These are phyloP conservation scores for Colletotrichum echinochloae DNA, from an alignment of 2,329 filamentous ascomycete species.

Conservation along the genomic window DNA sequence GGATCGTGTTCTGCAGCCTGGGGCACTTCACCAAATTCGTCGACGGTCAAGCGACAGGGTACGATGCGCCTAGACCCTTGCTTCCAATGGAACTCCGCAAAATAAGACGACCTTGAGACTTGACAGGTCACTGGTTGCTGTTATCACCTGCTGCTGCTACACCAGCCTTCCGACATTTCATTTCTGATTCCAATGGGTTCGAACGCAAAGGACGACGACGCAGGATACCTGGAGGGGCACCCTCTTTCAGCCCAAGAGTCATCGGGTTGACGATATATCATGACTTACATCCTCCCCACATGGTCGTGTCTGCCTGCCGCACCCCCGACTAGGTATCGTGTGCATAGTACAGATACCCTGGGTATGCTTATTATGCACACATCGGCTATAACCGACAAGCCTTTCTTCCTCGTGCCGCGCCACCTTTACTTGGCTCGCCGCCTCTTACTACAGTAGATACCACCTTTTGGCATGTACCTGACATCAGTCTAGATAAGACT, in stretches of 20 bases:
- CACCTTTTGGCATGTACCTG: constrained; percentile 27
- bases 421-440: constrained; percentile 21
- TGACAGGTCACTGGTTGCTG: constrained; percentile 16
- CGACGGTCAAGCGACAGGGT: constrained; percentile 19
- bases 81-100: constrained; percentile 35
- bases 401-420: constrained; percentile 20
- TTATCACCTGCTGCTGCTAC: constrained; percentile 2
- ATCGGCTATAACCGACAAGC: constrained; percentile 33
- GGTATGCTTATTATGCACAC: constrained; percentile 6
- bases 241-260: constrained; percentile 16
- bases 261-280: constrained; percentile 28
- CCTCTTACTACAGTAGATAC: neutral
- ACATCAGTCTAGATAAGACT: constrained; percentile 15
- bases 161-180: neutral
- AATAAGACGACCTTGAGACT: constrained; percentile 28
- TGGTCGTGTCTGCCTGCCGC: neutral
- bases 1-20: constrained; percentile 5
- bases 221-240: neutral
- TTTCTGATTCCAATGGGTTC: neutral
- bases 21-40: constrained; percentile 28
- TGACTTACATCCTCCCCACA: constrained; percentile 11
- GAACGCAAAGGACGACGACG: constrained; percentile 23
- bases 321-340: no score
- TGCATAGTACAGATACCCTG: neutral
- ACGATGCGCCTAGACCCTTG: constrained; percentile 13